Percentiles rank a stretch among this genome's conserved stretches.
Conservation (phyloP, 495 filamentous ascomycete genomes). For the Talaromyces thailandensis region DNA sequence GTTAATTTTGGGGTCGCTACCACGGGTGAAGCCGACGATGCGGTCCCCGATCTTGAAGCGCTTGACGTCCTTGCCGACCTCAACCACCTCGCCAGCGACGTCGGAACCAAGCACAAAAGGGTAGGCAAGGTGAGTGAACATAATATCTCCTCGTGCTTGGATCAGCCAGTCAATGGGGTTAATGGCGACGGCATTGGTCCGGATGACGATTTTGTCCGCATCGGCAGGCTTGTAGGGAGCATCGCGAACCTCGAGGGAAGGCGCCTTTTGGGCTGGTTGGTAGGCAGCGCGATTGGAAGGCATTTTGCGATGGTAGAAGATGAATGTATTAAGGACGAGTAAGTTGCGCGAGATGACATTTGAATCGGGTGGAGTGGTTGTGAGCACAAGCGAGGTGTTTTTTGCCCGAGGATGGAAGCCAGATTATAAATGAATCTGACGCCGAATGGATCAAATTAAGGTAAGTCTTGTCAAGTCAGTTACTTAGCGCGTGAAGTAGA, state of each 20-base stretch:
- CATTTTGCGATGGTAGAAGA: neutral
- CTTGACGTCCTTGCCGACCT: conserved; percentile 22
- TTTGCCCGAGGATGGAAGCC: neutral
- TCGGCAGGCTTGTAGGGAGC: conserved; percentile 24
- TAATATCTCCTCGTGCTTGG: conserved; percentile 13
- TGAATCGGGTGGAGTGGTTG: neutral
- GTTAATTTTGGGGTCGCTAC: conserved; percentile 1
- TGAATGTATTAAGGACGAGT: neutral
- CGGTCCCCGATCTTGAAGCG: conserved; percentile 33
- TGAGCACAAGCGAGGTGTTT: neutral
- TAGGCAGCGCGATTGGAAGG: conserved; percentile 32
- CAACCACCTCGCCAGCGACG: conserved; percentile 29
- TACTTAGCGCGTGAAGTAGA: neutral
- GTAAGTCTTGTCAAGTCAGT: neutral
- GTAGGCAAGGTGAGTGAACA: conserved; percentile 20
- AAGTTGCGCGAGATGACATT: neutral
- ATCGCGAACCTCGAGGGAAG: conserved; percentile 25
- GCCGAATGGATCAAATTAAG: neutral
- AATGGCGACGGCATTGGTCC: conserved; percentile 31
- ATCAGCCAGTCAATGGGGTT: conserved; percentile 31
- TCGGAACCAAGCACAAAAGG: conserved; percentile 35
- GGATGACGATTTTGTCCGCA: conserved; percentile 25
- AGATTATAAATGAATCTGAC: neutral
- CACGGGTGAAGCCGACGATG: conserved; percentile 24
- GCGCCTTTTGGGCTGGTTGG: conserved; percentile 15